These are phyloP conservation scores for Iris pallida DNA, from an alignment of 116 monocot species.

Conservation along the genomic window DNA sequence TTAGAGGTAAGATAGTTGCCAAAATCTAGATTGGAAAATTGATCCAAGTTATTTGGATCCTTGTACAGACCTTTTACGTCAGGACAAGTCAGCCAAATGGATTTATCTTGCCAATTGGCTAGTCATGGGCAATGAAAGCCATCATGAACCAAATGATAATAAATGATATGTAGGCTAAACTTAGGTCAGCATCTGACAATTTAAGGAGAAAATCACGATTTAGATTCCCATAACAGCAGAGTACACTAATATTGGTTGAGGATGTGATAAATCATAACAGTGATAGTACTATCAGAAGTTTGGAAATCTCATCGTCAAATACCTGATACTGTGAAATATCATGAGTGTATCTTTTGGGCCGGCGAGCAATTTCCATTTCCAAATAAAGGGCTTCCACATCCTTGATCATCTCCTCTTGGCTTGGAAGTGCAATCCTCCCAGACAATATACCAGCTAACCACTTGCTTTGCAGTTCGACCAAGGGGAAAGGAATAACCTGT, in stretches of 20 bases:
- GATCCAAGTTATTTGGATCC: too few species aligned
- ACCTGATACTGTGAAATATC: slow-evolving; percentile 40
- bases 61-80: too few species aligned
- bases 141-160: neutral
- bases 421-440: slow-evolving; percentile 40
- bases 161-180: neutral
- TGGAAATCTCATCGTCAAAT: neutral
- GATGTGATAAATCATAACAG: neutral
- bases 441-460: slow-evolving; percentile 62
- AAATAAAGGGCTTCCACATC: slow-evolving; percentile 38
- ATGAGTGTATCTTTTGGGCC: slow-evolving; percentile 58
- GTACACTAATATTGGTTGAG: neutral
- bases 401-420: slow-evolving; percentile 50
- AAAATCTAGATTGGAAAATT: too few species aligned
- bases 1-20: too few species aligned
- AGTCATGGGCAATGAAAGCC: neutral
- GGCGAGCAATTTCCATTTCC: slow-evolving; percentile 33
- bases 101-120: too few species aligned
- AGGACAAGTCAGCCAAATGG: too few species aligned
- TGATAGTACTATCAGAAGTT: neutral
- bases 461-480: slow-evolving; percentile 67
- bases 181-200: neutral
- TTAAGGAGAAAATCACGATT: too few species aligned
- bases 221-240: neutral
- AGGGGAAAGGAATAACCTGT: slow-evolving; percentile 53